phyloP scores from a whole-genome alignment of 2,329 filamentous ascomycete genomes.

The Rhynchosporium graminicola region DNA sequence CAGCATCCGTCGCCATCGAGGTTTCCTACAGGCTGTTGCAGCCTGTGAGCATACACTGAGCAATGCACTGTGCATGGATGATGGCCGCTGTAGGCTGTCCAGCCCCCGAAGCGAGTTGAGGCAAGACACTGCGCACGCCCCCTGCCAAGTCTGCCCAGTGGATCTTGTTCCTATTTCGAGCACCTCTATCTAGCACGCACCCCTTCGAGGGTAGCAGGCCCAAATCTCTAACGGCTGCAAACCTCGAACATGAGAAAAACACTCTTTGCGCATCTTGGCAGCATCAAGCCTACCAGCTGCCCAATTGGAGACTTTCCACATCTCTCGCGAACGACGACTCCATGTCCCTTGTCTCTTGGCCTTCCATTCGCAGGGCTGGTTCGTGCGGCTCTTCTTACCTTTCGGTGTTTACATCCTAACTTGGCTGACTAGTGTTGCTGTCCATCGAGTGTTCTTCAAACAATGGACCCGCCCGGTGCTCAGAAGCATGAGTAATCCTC shows the following conservation, averaged over 20 bases:
- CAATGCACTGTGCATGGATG: conserved; percentile 13
- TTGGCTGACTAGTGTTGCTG: conserved; percentile 24
- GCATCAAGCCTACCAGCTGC: conserved; percentile 17
- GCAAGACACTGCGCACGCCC: conserved; percentile 26
- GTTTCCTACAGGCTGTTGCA: conserved; percentile 1
- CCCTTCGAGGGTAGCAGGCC: background rate
- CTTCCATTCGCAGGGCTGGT: conserved; percentile 13
- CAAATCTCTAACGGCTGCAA: conserved; percentile 15
- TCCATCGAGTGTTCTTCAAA: background rate
- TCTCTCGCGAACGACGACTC: conserved; percentile 11
- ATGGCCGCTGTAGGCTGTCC: conserved; percentile 14
- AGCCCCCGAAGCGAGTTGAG: conserved; percentile 20
- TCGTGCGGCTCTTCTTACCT: conserved; percentile 21
- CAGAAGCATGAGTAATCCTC: conserved; percentile 14
- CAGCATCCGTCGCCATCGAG: conserved; percentile 13
- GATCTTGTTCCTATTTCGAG: conserved; percentile 21
- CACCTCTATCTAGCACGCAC: background rate
- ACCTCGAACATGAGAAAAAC: conserved; percentile 16
- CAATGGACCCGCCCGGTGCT: conserved; percentile 21
- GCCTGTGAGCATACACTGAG: background rate
- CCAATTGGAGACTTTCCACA: conserved; percentile 22
- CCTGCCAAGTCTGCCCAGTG: conserved; percentile 20
- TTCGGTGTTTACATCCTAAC: conserved; percentile 23
- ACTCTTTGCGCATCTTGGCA: conserved; percentile 16
- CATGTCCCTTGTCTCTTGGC: conserved; percentile 28